Evolutionary conservation across 768 basidiomycete species (phyloP), one percentile per base, ranked within the genome.

Genomic region (Leucocoprinus leucothites): DNA sequence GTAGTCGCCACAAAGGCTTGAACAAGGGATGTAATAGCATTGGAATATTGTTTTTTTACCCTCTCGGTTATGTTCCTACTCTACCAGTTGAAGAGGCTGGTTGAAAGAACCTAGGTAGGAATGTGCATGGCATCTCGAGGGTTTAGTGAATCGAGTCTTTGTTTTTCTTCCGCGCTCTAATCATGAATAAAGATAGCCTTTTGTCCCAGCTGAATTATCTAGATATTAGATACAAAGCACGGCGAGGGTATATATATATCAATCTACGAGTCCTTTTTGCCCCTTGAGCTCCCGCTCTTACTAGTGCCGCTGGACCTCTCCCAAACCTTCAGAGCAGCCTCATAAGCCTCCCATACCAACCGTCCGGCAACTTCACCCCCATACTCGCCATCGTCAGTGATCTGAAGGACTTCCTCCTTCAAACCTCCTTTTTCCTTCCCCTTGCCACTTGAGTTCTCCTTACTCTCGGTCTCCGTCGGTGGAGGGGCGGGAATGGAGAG

Each of bases 271-370:
- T 38, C 38, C 38, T 38, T 38, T 13, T 11, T 13, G 9, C 38
- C 38, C 14, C 9, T n/a, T 9, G 9, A n/a, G 3, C 4, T 38
- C 38, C 38, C 22, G 21, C 21, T 19, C 45, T 26, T 5, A 9
- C 16, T 26, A 6, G n/a, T 13, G 22, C 25, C 43, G 31, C 31
- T 11, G 11, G 31, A 31, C 28, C 19, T 31, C 61, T 89, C 86
- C 89, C 89, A 91, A 35, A 68, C 68, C 67, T 84, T 88, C 63
- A 91, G 66, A 28, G 77, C 81, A 28, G 60, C 71, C 67, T 91
- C 90, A 61, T 86, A 87, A 45, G 76, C 77, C 71, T 91, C 91
- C 91, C 91, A 92, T 1, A 91, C 80, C 22, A 81, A 65, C 59
- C 86, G 70, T 3, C 89, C 90, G 40, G 81, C 74, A 18, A 75